phyloP scores from a whole-genome alignment of 2,329 filamentous ascomycete genomes.

The Aspergillus glaucus region DNA sequence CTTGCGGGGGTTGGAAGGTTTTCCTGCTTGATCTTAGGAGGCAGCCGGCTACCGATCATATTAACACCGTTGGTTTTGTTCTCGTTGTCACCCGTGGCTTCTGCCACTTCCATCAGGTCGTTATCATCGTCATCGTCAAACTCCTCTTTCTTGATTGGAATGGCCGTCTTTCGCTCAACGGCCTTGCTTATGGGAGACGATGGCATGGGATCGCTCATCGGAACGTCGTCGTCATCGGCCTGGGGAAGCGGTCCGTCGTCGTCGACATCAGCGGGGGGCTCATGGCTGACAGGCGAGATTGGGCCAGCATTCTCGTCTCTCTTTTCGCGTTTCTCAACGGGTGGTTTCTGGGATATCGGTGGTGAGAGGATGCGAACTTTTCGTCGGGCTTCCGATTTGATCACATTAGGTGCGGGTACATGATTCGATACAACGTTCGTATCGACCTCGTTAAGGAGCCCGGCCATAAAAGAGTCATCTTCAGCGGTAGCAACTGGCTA shows the following conservation, averaged over 20 bases:
- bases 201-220: conserved; percentile 78
- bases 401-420: conserved; percentile 52
- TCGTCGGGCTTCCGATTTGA: conserved; percentile 69
- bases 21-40: conserved; percentile 66
- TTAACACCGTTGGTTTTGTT: conserved; percentile 70
- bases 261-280: conserved; percentile 38
- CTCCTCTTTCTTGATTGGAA: conserved; percentile 54
- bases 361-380: conserved; percentile 78
- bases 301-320: conserved; percentile 39
- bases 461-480: conserved; percentile 79
- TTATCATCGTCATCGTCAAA: conserved; percentile 67
- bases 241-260: conserved; percentile 52
- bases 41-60: conserved; percentile 70
- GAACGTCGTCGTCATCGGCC: conserved; percentile 64
- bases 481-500: conserved; percentile 74
- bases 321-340: conserved; percentile 47
- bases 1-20: conserved; percentile 64
- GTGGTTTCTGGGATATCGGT: conserved; percentile 51
- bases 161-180: conserved; percentile 61
- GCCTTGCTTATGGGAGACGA: conserved; percentile 82
- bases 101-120: conserved; percentile 77
- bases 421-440: conserved; percentile 60
- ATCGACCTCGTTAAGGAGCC: conserved; percentile 82
- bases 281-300: conserved; percentile 37
- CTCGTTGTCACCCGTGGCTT: conserved; percentile 59